Base-by-base conservation (phyloP, 257 asterid species). In the Knoxia roxburghii region DNA sequence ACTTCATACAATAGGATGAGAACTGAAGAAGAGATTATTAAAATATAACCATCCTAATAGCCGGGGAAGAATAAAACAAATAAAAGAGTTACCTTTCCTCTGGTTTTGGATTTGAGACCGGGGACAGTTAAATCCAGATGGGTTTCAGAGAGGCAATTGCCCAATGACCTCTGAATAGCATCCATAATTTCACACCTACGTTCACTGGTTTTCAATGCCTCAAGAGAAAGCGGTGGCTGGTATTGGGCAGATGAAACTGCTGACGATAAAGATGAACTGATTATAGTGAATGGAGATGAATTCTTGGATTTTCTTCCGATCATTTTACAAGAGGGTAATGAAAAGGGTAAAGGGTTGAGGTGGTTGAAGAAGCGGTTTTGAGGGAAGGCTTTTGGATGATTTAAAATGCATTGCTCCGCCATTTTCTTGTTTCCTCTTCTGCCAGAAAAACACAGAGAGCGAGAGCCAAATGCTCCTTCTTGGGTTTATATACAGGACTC, bases 81-180 rank as follows among this genome's bases (percentile, higher is more conserved):
- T 55, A 8, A n/a, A 45, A 26, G 13, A 23, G 27, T 61, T 50
- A 93, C 99, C 96, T 93, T 90, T 84, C 99, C 99, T 76, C 89
- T 75, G 75, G 81, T 81, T 77, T 90, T 93, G 77, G 95, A 86
- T 17, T 75, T 73, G 75, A 93, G 90, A 57, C 78, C 81, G 46
- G 96, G 89, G 60, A 93, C 83, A 17, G 89, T 83, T 27, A 61
- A 77, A 83, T 88, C 86, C 27, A 93, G 95, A 69, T 82, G 83
- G 17, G 99, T 88, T 73, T 90, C 99, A 0, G 95, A 82, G 12
- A 93, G 83, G 67, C 97, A 90, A 72, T 87, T 83, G 41, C 76
- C 32, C 43, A 90, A 68, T 0, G 96, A 86, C 65, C 52, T 77
- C 57, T 82, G 78, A 26, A 93, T 84, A 53, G 77, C 75, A 37